Base-by-base conservation (phyloP, 257 asterid species). In the Gentiana dahurica region DNA sequence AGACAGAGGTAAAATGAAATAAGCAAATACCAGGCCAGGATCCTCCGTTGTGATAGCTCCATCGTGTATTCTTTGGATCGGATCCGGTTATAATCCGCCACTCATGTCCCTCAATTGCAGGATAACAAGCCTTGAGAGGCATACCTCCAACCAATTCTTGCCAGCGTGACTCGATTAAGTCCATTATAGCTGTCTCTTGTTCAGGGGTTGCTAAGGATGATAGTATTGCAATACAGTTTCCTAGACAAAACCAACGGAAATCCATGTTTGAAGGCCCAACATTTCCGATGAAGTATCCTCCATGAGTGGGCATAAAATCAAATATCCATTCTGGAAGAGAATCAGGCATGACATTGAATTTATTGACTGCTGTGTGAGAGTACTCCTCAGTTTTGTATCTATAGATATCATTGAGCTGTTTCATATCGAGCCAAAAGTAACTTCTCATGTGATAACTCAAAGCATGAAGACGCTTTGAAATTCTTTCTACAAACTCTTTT, bases 61-160 rank as follows among this genome's bases (percentile, higher is more conserved):
- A 82, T 67, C 91, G 73, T 36, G 81, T 82, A 63, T 82, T 82
- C 71, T 82, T 82, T 8, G 91, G 87, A 71, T 82, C 91, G 55
- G 73, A 66, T 49, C 87, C 91, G 3, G 87, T 82, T 36, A 79
- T 71, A 24, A 79, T 82, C 60, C 79, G 67, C 91, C 91, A 82
- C 54, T 79, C 87, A 46, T 82, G 85, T 60, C 79, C 83, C 59
- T 82, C 87, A 35, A 82, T 70, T 54, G 91, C 91, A 4, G 91
- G 91, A 73, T 82, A 82, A 65, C 82, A 82, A 65, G 79, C 91
- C 78, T 82, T 82, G n/a, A 82, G 63, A 46, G 91, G 91, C 91
- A 82, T 82, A 53, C 79, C 84, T n/a, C 87, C 91, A 5, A 82
- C 82, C 68, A 82, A 57, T 66, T 82, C 87, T 53, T 73, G 67